Conservation (phyloP, 2,329 filamentous ascomycete species). For the Scedosporium boydii region DNA sequence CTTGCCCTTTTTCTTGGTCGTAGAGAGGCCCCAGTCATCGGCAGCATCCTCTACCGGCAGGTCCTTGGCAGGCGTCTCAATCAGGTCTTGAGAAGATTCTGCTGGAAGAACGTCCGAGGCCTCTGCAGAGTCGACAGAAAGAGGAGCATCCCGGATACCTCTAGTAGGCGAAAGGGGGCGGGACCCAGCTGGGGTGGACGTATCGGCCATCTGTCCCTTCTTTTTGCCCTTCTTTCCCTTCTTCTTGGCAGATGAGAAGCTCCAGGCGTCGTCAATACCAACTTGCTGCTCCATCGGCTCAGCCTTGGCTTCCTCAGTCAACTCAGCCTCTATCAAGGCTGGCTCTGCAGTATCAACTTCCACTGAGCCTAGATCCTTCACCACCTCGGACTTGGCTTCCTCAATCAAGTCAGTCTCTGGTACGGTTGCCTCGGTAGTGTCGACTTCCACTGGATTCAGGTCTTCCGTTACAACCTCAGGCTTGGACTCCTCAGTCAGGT, state of each 20-base stretch:
- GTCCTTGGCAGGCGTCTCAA: not conserved
- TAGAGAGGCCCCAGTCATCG: not conserved
- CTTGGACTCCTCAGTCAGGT: too few species aligned
- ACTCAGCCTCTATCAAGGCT: not conserved
- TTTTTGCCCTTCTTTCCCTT: conserved; percentile 20
- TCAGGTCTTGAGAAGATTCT: not conserved
- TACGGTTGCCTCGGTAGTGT: too few species aligned
- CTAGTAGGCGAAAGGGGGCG: not conserved
- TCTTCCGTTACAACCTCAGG: too few species aligned
- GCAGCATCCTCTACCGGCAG: not conserved
- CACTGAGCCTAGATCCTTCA: too few species aligned
- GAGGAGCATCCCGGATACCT: not conserved
- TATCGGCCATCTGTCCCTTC: conserved; percentile 10
- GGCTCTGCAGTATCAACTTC: not conserved
- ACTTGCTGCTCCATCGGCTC: not conserved
- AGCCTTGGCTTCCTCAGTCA: not conserved
- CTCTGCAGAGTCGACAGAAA: not conserved
- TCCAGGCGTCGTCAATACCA: conserved; percentile 1
- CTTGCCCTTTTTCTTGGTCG: conserved; percentile 16
- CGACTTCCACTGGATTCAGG: too few species aligned
- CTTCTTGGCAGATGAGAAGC: conserved; percentile 11
- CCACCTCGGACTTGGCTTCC: too few species aligned
- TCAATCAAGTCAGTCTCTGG: too few species aligned
- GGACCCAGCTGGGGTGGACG: not conserved
- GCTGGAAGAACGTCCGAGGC: not conserved